phyloP scores from a whole-genome alignment of 2,329 filamentous ascomycete genomes.

The Eutypa lata region DNA sequence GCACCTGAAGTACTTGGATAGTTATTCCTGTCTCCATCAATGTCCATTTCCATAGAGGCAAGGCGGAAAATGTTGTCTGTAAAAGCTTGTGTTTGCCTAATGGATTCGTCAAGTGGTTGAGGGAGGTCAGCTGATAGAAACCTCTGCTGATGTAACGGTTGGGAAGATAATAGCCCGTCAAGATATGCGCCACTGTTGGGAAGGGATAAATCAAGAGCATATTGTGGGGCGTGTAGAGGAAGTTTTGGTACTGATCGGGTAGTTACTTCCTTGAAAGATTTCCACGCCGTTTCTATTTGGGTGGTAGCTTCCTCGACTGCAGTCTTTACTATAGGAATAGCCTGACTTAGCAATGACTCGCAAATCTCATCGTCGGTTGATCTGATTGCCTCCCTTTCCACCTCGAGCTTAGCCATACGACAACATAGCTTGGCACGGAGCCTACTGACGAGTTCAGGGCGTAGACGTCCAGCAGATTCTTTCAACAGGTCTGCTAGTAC shows the following conservation, averaged over 20 bases:
- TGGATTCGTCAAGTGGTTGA: slow-evolving; percentile 17
- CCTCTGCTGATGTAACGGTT: not conserved
- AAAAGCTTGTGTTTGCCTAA: slow-evolving; percentile 21
- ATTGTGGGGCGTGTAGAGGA: not conserved
- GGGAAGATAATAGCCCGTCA: slow-evolving; percentile 8
- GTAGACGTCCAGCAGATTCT: slow-evolving; percentile 27
- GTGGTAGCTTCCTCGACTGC: slow-evolving; percentile 26
- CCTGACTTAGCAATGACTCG: slow-evolving; percentile 24
- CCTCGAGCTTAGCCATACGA: slow-evolving; percentile 56
- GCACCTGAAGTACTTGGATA: not conserved
- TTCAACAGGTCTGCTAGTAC: slow-evolving; percentile 45
- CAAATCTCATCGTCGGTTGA: not conserved
- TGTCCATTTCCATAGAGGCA: slow-evolving; percentile 16
- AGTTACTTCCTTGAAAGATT: slow-evolving; percentile 33
- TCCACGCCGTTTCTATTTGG: slow-evolving; percentile 35
- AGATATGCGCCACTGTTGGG: slow-evolving; percentile 37
- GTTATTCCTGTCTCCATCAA: not conserved
- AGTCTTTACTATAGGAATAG: slow-evolving; percentile 25
- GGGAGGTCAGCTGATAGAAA: slow-evolving; percentile 12
- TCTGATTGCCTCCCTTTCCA: slow-evolving; percentile 25
- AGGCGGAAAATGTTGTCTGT: slow-evolving; percentile 15
- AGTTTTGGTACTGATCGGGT: slow-evolving; percentile 40
- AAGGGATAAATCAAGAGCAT: slow-evolving; percentile 34
- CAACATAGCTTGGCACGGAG: slow-evolving; percentile 53
- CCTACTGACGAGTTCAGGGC: slow-evolving; percentile 32